phyloP scores from a whole-genome alignment of 805 yeast species.

The Candida silvicultrix region DNA sequence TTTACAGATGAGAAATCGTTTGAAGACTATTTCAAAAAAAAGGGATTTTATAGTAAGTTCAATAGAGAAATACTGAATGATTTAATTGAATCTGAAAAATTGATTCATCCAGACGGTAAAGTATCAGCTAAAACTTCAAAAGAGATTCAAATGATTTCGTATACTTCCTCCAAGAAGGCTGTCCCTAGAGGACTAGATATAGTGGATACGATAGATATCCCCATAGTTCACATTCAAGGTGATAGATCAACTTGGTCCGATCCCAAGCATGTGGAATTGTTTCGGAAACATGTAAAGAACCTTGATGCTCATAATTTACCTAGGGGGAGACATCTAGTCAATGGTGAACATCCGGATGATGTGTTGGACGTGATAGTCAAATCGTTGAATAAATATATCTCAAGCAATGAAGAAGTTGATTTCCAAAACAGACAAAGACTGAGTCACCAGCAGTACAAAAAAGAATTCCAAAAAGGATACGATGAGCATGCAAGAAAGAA shows the following conservation, averaged over 20 bases:
- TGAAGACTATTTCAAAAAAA: slow-evolving; percentile 29
- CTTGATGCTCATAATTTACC: slow-evolving; percentile 27
- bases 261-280: slow-evolving; percentile 29
- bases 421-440: background rate
- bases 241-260: slow-evolving; percentile 50
- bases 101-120: slow-evolving; percentile 24
- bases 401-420: background rate
- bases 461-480: background rate
- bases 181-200: slow-evolving; percentile 25
- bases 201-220: slow-evolving; percentile 30
- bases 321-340: slow-evolving; percentile 43
- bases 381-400: background rate
- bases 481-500: background rate
- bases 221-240: slow-evolving; percentile 42
- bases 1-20: slow-evolving; percentile 36
- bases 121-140: slow-evolving; percentile 29
- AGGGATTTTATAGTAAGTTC: slow-evolving; percentile 34
- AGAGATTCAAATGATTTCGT: slow-evolving; percentile 38
- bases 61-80: slow-evolving; percentile 34
- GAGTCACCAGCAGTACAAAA: background rate
- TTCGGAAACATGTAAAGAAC: slow-evolving; percentile 28
- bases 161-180: slow-evolving; percentile 31
- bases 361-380: background rate
- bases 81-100: slow-evolving; percentile 31
- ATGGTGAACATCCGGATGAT: slow-evolving; percentile 40